These are phyloP conservation scores for Phytopythium vexans DNA, from an alignment of 352 stramenopile species.

Conservation along the genomic window DNA sequence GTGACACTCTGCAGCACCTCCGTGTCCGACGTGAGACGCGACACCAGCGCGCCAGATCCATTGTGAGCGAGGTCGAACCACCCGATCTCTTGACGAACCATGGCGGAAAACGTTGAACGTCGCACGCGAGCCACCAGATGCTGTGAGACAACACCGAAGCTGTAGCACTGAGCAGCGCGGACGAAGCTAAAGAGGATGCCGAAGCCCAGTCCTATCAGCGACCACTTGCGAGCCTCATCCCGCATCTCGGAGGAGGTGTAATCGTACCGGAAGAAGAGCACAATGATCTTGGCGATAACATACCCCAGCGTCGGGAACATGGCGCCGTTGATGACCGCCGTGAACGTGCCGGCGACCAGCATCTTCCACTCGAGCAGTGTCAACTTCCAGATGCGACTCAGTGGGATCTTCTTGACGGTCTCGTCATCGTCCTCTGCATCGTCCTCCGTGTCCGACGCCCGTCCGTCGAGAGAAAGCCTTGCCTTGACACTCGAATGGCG, in stretches of 20 bases:
- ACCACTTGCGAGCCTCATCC: constrained; percentile 30
- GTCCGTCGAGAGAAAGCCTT: no score
- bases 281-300: constrained; percentile 41
- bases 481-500: no score
- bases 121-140: constrained; percentile 55
- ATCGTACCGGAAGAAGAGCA: constrained; percentile 46
- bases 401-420: no score
- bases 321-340: constrained; percentile 30
- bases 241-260: constrained; percentile 53
- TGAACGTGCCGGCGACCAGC: constrained; percentile 25
- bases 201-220: constrained; percentile 41
- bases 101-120: constrained; percentile 44
- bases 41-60: constrained; percentile 61
- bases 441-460: no score
- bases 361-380: constrained; percentile 37
- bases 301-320: constrained; percentile 56
- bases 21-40: constrained; percentile 73
- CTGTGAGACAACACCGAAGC: constrained; percentile 52
- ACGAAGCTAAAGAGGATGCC: constrained; percentile 32
- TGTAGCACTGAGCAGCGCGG: constrained; percentile 45
- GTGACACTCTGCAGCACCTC: constrained; percentile 74
- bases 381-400: constrained; percentile 46
- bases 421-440: no score
- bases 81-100: constrained; percentile 76
- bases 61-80: constrained; percentile 84